Conservation (phyloP, 2,329 filamentous ascomycete genomes). For the Ophiosphaerella narmari region DNA sequence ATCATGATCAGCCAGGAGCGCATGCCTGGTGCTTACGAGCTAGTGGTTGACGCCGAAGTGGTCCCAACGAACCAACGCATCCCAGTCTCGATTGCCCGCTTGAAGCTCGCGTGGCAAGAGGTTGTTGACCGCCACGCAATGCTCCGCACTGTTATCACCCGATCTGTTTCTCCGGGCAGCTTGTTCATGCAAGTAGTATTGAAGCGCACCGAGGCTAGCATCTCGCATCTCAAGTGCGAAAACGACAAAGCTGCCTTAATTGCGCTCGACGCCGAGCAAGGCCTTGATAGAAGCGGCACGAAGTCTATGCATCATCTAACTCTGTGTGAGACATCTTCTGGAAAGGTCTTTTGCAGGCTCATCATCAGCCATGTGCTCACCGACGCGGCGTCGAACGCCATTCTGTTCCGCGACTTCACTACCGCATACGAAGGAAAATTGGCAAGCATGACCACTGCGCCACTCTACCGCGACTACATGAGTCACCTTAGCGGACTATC, state of each 20-base stretch:
- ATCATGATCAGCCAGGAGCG: conserved; percentile 10
- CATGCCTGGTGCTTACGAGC: conserved; percentile 7
- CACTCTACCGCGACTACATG: conserved; percentile 21
- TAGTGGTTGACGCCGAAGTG: conserved; percentile 4
- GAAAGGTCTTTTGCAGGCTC: conserved; percentile 11
- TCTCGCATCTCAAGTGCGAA: background rate
- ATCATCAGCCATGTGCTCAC: conserved; percentile 27
- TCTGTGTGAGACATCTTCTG: conserved; percentile 7
- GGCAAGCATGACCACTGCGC: conserved; percentile 6
- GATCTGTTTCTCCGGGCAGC: conserved; percentile 11
- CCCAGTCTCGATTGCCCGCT: background rate
- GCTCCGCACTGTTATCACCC: conserved; percentile 23
- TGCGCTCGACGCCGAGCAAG: background rate
- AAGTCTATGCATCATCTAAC: conserved; percentile 16
- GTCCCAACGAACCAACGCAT: background rate
- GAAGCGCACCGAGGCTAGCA: background rate
- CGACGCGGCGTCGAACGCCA: conserved; percentile 19
- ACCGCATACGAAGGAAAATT: conserved; percentile 19
- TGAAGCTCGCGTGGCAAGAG: conserved; percentile 17
- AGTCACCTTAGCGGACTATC: conserved; percentile 10
- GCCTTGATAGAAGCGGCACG: conserved; percentile 4
- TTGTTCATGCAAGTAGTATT: conserved; percentile 21
- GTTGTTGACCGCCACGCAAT: conserved; percentile 22
- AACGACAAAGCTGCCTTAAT: background rate
- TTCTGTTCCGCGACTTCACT: conserved; percentile 16